A percentile compares a stretch with the other conserved stretches of the same genome.
Conservation (phyloP, 441 rosid genomes). For the Iberis amara region DNA sequence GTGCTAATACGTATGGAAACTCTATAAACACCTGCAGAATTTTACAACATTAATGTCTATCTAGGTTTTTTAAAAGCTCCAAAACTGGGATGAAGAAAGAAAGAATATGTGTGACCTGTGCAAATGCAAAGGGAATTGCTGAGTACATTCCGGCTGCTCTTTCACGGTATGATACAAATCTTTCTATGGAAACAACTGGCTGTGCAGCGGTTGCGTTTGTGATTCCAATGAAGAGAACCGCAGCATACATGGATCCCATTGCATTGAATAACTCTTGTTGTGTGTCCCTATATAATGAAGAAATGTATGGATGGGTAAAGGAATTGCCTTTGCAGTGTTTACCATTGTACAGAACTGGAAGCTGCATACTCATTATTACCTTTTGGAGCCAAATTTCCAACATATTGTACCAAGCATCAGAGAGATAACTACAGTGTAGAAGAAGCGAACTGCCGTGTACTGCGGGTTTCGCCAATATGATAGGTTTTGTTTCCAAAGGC, state of each 20-base stretch:
- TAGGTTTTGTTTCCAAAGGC: slow-evolving; percentile 92
- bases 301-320: slow-evolving; percentile 2
- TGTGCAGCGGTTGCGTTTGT: slow-evolving; percentile 86
- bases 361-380: slow-evolving; percentile 33
- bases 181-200: slow-evolving; percentile 89
- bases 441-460: slow-evolving; percentile 92
- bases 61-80: neutral
- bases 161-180: slow-evolving; percentile 90
- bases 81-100: neutral
- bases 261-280: slow-evolving; percentile 81
- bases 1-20: slow-evolving; percentile 86
- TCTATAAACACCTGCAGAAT: slow-evolving; percentile 72
- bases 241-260: slow-evolving; percentile 91
- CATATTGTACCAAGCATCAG: slow-evolving; percentile 93
- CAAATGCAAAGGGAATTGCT: slow-evolving; percentile 84
- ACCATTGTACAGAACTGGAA: neutral
- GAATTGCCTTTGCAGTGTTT: neutral
- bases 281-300: slow-evolving; percentile 48
- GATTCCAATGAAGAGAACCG: slow-evolving; percentile 80
- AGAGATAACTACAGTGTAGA: slow-evolving; percentile 84
- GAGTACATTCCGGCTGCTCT: slow-evolving; percentile 98
- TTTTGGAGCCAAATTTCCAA: slow-evolving; percentile 86
- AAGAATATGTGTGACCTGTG: slow-evolving; percentile 53
- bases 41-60: too few species aligned
- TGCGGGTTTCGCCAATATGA: slow-evolving; percentile 96